These are phyloP conservation scores for Balakata baccata DNA, from an alignment of 345 rosid genomes.

Conservation along the genomic window DNA sequence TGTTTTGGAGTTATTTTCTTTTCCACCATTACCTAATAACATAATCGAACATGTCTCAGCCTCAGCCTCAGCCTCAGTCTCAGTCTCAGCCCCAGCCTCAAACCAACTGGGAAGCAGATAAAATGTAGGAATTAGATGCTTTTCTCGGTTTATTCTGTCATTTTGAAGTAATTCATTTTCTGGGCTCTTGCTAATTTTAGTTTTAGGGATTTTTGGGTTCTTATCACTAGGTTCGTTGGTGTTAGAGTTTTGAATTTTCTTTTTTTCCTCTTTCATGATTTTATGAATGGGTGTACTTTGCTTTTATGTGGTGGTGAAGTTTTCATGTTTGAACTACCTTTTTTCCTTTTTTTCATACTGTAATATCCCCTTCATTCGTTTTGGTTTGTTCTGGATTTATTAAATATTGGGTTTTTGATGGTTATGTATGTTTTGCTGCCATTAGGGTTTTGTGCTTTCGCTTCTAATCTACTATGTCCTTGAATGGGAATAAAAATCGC, in stretches of 20 bases:
- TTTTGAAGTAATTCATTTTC: not conserved
- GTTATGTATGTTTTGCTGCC: not conserved
- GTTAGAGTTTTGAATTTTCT: not conserved
- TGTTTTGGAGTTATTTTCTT: not conserved
- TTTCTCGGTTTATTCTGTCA: not conserved
- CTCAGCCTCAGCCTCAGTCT: slow-evolving; percentile 7
- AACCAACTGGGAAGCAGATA: slow-evolving; percentile 99
- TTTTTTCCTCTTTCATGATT: not conserved
- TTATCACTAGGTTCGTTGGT: not conserved
- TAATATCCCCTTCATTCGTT: not conserved
- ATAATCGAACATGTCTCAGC: slow-evolving; percentile 1
- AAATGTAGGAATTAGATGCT: slow-evolving; percentile 56
- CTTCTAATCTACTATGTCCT: not conserved
- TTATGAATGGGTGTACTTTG: not conserved
- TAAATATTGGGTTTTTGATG: not conserved
- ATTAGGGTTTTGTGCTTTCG: slow-evolving; percentile 6
- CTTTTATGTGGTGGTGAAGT: not conserved
- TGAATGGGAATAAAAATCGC: not conserved
- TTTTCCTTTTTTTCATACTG: not conserved
- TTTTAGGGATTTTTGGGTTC: not conserved
- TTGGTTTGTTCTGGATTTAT: not conserved
- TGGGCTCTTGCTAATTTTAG: not conserved
- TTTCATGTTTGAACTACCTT: not conserved
- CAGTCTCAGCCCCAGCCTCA: slow-evolving; percentile 40
- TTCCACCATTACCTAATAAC: not conserved